phyloP scores from a whole-genome alignment of 805 yeast genomes.

The Starmerella davenportii region DNA sequence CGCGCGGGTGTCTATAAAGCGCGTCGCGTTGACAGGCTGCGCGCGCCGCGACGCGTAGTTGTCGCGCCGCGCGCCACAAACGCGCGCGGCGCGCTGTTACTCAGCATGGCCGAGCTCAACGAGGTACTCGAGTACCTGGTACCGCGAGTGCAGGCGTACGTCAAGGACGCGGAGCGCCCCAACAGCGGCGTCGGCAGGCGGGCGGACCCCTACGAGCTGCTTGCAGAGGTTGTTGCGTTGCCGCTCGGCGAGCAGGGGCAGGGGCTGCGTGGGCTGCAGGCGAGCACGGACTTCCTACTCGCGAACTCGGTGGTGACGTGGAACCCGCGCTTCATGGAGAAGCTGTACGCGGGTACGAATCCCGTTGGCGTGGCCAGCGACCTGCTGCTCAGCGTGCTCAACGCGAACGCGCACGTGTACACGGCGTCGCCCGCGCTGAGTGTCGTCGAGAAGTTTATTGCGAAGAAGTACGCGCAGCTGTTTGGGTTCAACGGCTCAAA shows the following conservation, averaged over 20 bases:
- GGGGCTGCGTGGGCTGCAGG: constrained; percentile 29
- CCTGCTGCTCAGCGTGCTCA: constrained; percentile 44
- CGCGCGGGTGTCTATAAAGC: too few species aligned
- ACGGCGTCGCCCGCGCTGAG: constrained; percentile 72
- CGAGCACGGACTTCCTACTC: constrained; percentile 38
- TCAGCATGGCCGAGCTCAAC: constrained; percentile 32
- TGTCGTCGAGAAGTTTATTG: constrained; percentile 51
- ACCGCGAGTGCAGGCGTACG: constrained; percentile 36
- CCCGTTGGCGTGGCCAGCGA: constrained; percentile 70
- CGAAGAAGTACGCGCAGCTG: constrained; percentile 46
- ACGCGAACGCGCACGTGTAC: constrained; percentile 70
- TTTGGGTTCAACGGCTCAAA: constrained; percentile 36
- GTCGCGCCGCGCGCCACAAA: neutral
- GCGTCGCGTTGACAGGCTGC: too few species aligned
- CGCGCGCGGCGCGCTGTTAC: neutral
- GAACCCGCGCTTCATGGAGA: constrained; percentile 75
- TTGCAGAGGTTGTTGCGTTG: constrained; percentile 11
- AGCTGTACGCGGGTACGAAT: constrained; percentile 68
- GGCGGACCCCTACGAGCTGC: constrained; percentile 30
- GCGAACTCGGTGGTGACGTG: constrained; percentile 62
- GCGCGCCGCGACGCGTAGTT: too few species aligned
- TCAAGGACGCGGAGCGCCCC: constrained; percentile 31
- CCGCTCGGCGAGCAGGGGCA: constrained; percentile 25
- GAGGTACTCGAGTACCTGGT: constrained; percentile 33
- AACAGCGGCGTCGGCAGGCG: constrained; percentile 31